Evolutionary conservation across 2,329 filamentous ascomycete genomes (phyloP), one percentile per base, ranked within the genome.

Genomic region (Cercospora zeina): DNA sequence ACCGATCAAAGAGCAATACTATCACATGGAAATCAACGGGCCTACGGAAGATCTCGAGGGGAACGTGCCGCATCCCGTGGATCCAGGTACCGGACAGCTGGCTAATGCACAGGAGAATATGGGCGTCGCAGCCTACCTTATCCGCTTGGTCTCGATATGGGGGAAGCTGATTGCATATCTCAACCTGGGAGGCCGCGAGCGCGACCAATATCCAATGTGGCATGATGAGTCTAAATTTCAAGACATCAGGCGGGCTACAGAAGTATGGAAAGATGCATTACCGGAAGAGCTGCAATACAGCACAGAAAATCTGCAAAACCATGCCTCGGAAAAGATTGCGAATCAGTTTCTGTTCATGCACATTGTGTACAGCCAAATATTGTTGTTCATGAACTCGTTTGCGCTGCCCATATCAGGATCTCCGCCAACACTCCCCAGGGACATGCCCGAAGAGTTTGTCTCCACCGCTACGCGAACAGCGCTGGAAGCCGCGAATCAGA

Each of bases 271-370:
- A 56, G 78, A 83, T 1, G 82, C 82, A 1, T 81, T 97, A 21
- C 93, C 93, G 0, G 81, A 85, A 8, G 80, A 81, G 34, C 78
- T 97, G n/a, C 80, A 83, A 24, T 96, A 95, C 75, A 91, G 83
- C 4, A 76, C 83, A 9, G 91, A 96, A 68, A 97, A 97, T 70
- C 82, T 97, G 2, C 88, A 91, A 61, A 85, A 89, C 42, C 92
- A 97, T 74, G 87, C 88, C 31, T 92, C 89, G 2, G 91, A 96
- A 71, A 89, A 88, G 68, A 88, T 92, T 62, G 91, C 89, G 3
- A 96, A 96, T 71, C 93, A 97, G 71, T 97, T 96, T 71, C 79
- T 97, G 14, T 96, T 97, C 71, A 80, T 97, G 58, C 95, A 99
- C 75, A 89, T 97, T 63, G 85, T 91, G 31, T 87, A 92, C 67